Base-by-base conservation (phyloP, 352 stramenopile genomes). In the Phytophthora syringae region DNA sequence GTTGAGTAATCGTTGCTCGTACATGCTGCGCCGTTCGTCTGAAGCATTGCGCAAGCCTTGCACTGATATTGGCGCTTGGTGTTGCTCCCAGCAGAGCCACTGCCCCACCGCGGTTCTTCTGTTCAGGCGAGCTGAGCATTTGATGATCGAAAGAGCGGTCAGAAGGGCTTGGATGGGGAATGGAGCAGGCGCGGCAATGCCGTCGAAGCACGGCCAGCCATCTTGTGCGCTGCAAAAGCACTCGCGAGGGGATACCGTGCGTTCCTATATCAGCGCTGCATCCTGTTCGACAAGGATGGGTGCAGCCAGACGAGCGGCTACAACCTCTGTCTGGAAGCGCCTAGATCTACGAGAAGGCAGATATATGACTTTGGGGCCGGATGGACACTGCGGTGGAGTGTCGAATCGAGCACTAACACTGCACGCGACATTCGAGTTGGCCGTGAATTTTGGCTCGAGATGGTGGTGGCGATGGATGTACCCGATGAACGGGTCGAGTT, bases 201-300 rank as follows among this genome's bases (percentile, higher is more conserved):
- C 34, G 18, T 25, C 9, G 16, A 40, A 45, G 49, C 49, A 16
- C 20, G 7, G 42, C 42, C 42, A 49, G 20, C 12, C 21, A 42
- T 22, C n/a, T 7, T 42, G 32, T 7, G 32, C 22, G 43, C 47
- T 48, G 13, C 16, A 51, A 64, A 53, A 32, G 47, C 32, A 58
- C 39, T 50, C 30, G 50, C 28, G 56, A 62, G 34, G 50, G 42
- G 27, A 28, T 39, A 32, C 15, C 20, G 13, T 39, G 32, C 36
- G 20, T 52, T 59, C 57, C 45, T 57, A 62, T 67, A 67, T 67
- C 50, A 45, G 40, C 63, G n/a, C 60, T 70, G 39, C 28, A 52
- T 55, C 25, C 11, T 43, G 40, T 48, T 22, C 44, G 24, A 28
- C 30, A 54, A 48, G 39, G 50, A 67, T 68, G 58, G 43, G 47